Percentiles rank a stretch among this genome's conserved stretches.
Evolutionary conservation across 371 early-diverging fungal species (phyloP).

Genomic region (Mucor lusitanicus): DNA sequence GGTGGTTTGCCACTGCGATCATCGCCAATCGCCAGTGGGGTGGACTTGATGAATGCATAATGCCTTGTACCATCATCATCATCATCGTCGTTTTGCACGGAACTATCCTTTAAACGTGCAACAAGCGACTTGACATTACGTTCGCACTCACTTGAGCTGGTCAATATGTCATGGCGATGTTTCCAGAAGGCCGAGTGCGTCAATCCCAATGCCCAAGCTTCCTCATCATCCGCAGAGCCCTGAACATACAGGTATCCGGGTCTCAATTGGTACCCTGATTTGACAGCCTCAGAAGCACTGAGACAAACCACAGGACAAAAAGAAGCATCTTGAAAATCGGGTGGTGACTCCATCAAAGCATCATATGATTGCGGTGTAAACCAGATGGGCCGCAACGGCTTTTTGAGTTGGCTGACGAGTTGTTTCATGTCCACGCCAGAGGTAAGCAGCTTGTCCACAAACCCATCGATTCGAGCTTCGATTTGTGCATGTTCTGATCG

Average conservation of each 20-base stretch:
- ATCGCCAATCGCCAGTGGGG: conserved; percentile 64
- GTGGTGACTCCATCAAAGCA: conserved; percentile 39
- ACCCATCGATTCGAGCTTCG: conserved; percentile 50
- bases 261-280: conserved; percentile 51
- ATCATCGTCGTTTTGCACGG: conserved; percentile 6
- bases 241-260: conserved; percentile 80
- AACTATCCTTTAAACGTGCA: conserved; percentile 12
- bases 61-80: neutral
- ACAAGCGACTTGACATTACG: conserved; percentile 45
- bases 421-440: conserved; percentile 56
- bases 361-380: conserved; percentile 65
- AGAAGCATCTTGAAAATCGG: conserved; percentile 49
- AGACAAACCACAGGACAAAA: conserved; percentile 75
- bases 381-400: conserved; percentile 85
- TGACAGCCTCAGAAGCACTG: conserved; percentile 70
- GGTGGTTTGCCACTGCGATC: conserved; percentile 53
- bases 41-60: conserved; percentile 57
- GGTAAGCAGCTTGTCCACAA: conserved; percentile 61
- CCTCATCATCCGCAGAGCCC: conserved; percentile 89
- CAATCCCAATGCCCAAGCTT: conserved; percentile 78
- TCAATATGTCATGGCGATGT: conserved; percentile 52
- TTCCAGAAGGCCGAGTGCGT: conserved; percentile 76
- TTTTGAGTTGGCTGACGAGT: conserved; percentile 41
- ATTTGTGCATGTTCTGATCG: conserved; percentile 79
- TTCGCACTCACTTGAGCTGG: conserved; percentile 50